Evolutionary conservation across 768 basidiomycete genomes (phyloP), one percentile per base, ranked within the genome.

Genomic region (Dacryopinax primogenitus): DNA sequence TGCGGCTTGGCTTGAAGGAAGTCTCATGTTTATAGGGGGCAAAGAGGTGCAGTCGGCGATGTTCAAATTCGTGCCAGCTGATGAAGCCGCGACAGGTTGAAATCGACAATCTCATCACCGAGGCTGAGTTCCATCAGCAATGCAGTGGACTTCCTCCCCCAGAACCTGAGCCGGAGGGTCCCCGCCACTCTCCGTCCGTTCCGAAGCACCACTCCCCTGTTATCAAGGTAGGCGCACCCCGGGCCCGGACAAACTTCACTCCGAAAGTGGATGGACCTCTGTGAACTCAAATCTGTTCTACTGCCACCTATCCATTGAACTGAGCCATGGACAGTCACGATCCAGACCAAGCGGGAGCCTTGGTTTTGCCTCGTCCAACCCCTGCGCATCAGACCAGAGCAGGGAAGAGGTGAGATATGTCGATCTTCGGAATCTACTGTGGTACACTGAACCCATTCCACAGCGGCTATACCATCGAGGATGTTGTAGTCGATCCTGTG

Each of bases 401-500:
- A 71, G 92, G 90, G 73, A 86, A 83, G 72, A 87, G 84, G 90
- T 90, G 63, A 23, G 72, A 64, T 39, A 51, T 58, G 45, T 64
- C 41, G 26, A 4, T 30, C 23, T 58, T 39, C n/a, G 37, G 13
- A 28, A 58, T 58, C 9, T 6, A 28, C 26, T 4, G 15, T 23
- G 3, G 51, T 21, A 4, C 4, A 58, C 26, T 58, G 26, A 58
- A 30, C 13, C 4, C 0, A 18, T n/a, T n/a, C 23, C 21, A 16
- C 66, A 92, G 91, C 72, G 78, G 82, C 64, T 70, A 81, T 13
- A 79, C 85, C 3, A 73, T 92, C 12, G 81, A 76, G 9, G 77
- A 78, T 63, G 94, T 98, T 2, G 94, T 98, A 1, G 73, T 99
- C 32, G 95, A 98, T 72, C 95, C 94, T 1, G 76, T 88, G n/a